phyloP scores from a whole-genome alignment of 2,329 filamentous ascomycete species.

The Xylariaceae sp. region DNA sequence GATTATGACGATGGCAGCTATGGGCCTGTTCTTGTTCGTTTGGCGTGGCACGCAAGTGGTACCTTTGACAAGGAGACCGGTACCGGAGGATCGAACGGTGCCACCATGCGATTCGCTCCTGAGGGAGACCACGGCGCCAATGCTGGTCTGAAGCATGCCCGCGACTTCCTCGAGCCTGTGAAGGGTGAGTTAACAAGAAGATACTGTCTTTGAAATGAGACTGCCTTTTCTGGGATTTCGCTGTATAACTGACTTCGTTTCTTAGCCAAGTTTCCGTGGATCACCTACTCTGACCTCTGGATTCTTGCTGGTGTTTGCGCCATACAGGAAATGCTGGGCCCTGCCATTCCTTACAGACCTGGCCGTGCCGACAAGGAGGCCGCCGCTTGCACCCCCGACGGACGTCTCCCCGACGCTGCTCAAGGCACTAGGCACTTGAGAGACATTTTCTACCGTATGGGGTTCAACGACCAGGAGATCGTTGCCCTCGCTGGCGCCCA shows the following conservation, averaged over 20 bases:
- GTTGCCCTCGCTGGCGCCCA: slow-evolving; percentile 85
- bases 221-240: not conserved
- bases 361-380: slow-evolving; percentile 79
- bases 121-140: slow-evolving; percentile 92
- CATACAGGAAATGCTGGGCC: slow-evolving; percentile 94
- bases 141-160: slow-evolving; percentile 79
- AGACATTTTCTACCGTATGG: slow-evolving; percentile 93
- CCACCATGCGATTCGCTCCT: slow-evolving; percentile 92
- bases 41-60: slow-evolving; percentile 92
- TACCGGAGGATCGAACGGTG: slow-evolving; percentile 92
- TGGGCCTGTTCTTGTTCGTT: slow-evolving; percentile 82
- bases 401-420: slow-evolving; percentile 76
- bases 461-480: slow-evolving; percentile 95
- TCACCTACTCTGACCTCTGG: slow-evolving; percentile 95
- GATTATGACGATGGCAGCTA: slow-evolving; percentile 97
- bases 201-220: not conserved
- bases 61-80: slow-evolving; percentile 86
- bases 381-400: slow-evolving; percentile 86
- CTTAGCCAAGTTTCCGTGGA: slow-evolving; percentile 85
- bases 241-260: slow-evolving; percentile 2
- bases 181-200: slow-evolving; percentile 57
- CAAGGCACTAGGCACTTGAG: slow-evolving; percentile 81
- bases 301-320: slow-evolving; percentile 82
- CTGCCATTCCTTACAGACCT: slow-evolving; percentile 81
- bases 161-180: slow-evolving; percentile 89